These are phyloP conservation scores for Phellopilus nigrolimitatus DNA, from an alignment of 1,284 basidiomycete genomes.

Conservation along the genomic window DNA sequence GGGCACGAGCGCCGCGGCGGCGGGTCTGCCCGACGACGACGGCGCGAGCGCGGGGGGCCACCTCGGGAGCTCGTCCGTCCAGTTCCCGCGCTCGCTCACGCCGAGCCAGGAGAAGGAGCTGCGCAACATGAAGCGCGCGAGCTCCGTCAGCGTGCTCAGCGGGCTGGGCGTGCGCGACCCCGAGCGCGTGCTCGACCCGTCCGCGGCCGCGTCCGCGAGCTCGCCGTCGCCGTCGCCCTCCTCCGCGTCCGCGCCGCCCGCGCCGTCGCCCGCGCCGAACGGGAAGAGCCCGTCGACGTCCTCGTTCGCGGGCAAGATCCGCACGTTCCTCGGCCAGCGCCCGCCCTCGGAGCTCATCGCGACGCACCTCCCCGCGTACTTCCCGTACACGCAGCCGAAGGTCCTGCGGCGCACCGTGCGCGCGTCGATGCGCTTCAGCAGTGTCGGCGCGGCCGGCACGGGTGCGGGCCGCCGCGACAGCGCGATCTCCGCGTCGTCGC, in stretches of 20 bases:
- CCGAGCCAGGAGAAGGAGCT: constrained; percentile 29
- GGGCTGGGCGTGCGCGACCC: constrained; percentile 81
- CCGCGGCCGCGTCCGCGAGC: constrained; percentile 32
- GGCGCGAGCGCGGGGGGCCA: constrained; percentile 26
- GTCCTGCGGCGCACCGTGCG: constrained; percentile 80
- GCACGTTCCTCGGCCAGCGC: constrained; percentile 97
- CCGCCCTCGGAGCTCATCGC: constrained; percentile 97
- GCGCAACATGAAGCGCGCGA: constrained; percentile 85
- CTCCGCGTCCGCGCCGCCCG: constrained; percentile 24
- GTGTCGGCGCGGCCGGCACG: constrained; percentile 28
- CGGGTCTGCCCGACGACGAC: constrained; percentile 29
- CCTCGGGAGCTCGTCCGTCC: constrained; percentile 25
- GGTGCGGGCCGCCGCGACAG: constrained; percentile 41
- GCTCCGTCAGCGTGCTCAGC: constrained; percentile 90
- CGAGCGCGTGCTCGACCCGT: constrained; percentile 53
- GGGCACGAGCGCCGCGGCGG: constrained; percentile 25
- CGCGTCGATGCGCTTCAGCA: constrained; percentile 64
- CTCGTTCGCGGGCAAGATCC: constrained; percentile 60
- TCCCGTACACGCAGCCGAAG: constrained; percentile 90
- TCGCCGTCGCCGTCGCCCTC: constrained; percentile 31
- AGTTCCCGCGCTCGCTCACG: constrained; percentile 20
- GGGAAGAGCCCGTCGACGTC: constrained; percentile 39
- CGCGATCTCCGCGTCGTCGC: constrained; percentile 37
- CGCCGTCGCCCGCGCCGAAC: constrained; percentile 25
- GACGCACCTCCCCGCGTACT: constrained; percentile 93